Evolutionary conservation across 352 stramenopile species (phyloP).

Genomic region (Pythium graminicola): DNA sequence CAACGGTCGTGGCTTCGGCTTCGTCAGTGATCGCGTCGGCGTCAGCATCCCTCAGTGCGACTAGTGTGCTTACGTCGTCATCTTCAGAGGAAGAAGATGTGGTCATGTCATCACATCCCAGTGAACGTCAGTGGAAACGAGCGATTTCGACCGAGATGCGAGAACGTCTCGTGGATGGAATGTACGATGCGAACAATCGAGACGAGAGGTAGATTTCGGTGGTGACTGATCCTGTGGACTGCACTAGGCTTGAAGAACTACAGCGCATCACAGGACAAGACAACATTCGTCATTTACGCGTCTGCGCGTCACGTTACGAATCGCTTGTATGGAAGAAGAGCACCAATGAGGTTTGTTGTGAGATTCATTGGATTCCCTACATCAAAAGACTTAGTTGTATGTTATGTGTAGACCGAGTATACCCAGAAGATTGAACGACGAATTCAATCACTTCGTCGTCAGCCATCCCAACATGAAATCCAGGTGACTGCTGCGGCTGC

Average conservation of each 20-base stretch:
- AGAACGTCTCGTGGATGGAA: constrained; percentile 25
- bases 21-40: constrained; percentile 14
- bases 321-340: constrained; percentile 69
- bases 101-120: constrained; percentile 6
- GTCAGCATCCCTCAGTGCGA: constrained; percentile 5
- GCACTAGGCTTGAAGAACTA: constrained; percentile 46
- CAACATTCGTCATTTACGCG: constrained; percentile 44
- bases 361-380: background rate
- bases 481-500: constrained; percentile 11
- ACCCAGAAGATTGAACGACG: constrained; percentile 57
- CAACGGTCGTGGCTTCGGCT: constrained; percentile 18
- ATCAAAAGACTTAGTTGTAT: too few relatives aligned
- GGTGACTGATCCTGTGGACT: background rate
- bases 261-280: constrained; percentile 51
- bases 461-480: constrained; percentile 37
- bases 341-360: constrained; percentile 36
- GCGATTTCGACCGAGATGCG: constrained; percentile 23
- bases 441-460: constrained; percentile 53
- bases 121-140: constrained; percentile 18
- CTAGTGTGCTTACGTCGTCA: constrained; percentile 7
- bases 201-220: too few relatives aligned
- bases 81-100: constrained; percentile 18
- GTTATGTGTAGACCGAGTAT: constrained; percentile 35
- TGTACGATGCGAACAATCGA: constrained; percentile 19
- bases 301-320: constrained; percentile 60